phyloP scores from a whole-genome alignment of 345 rosid species.

The Eucalyptus guilfoylei region DNA sequence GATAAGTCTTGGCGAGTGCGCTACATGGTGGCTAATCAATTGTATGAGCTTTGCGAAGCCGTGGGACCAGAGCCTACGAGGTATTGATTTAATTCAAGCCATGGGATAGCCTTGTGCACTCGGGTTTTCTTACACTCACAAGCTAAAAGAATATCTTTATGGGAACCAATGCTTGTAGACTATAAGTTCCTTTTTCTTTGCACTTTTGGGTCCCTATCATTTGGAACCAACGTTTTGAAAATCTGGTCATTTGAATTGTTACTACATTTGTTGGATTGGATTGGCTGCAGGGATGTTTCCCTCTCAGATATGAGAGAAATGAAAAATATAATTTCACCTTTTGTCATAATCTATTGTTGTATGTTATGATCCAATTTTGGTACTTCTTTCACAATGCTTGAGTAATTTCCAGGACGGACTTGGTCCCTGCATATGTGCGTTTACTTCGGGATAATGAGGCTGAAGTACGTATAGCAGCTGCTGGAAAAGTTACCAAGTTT shows the following conservation, averaged over 20 bases:
- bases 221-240: not conserved
- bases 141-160: not conserved
- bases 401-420: constrained; percentile 38
- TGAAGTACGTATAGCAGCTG: constrained; percentile 98
- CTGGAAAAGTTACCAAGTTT: constrained; percentile 92
- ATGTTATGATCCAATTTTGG: not conserved
- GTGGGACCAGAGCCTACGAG: constrained; percentile 93
- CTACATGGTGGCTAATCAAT: constrained; percentile 94
- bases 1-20: constrained; percentile 99
- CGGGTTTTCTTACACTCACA: not conserved
- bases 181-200: not conserved
- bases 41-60: constrained; percentile 94
- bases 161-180: not conserved
- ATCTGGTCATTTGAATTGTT: not conserved
- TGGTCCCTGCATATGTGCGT: constrained; percentile 93
- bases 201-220: not conserved
- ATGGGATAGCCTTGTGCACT: not conserved
- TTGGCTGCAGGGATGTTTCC: not conserved
- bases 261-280: not conserved
- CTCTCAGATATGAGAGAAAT: not conserved
- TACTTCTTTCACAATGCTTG: not conserved
- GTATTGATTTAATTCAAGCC: constrained; percentile 17
- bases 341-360: not conserved
- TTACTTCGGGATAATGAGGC: constrained; percentile 96
- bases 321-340: not conserved